phyloP scores from a whole-genome alignment of 1,284 basidiomycete species.

The Paramarasmius palmivorus region DNA sequence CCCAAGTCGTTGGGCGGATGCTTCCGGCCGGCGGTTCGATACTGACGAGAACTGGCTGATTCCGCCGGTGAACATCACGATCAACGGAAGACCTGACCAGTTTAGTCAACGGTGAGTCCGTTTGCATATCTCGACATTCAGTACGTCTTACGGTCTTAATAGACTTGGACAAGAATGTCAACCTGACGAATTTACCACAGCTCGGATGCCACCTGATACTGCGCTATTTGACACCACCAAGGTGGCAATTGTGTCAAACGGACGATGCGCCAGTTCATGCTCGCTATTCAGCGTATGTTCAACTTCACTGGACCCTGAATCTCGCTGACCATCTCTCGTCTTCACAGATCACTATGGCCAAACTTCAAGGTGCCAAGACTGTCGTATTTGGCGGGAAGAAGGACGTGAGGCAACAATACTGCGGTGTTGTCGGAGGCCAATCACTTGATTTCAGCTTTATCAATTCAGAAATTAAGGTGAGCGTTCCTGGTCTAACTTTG shows the following conservation, averaged over 20 bases:
- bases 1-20: conserved; percentile 50
- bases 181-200: conserved; percentile 39
- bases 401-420: conserved; percentile 53
- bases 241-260: conserved; percentile 57
- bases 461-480: conserved; percentile 58
- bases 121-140: no score
- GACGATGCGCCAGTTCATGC: conserved; percentile 56
- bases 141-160: conserved; percentile 2
- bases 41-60: conserved; percentile 46
- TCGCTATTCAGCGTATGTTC: conserved; percentile 53
- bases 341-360: conserved; percentile 56
- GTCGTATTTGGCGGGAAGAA: conserved; percentile 58
- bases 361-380: conserved; percentile 55
- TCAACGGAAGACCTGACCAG: conserved; percentile 49
- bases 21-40: conserved; percentile 45
- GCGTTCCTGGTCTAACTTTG: conserved; percentile 8
- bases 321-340: conserved; percentile 1
- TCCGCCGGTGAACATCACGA: conserved; percentile 36
- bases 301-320: conserved; percentile 1
- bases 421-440: conserved; percentile 57
- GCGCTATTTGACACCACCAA: conserved; percentile 53
- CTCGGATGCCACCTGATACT: conserved; percentile 40
- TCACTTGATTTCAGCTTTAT: conserved; percentile 55
- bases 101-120: conserved; percentile 51
- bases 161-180: conserved; percentile 61